Base-by-base conservation (phyloP, 2,329 filamentous ascomycete genomes). In the Aotearoamyces nothofagi region DNA sequence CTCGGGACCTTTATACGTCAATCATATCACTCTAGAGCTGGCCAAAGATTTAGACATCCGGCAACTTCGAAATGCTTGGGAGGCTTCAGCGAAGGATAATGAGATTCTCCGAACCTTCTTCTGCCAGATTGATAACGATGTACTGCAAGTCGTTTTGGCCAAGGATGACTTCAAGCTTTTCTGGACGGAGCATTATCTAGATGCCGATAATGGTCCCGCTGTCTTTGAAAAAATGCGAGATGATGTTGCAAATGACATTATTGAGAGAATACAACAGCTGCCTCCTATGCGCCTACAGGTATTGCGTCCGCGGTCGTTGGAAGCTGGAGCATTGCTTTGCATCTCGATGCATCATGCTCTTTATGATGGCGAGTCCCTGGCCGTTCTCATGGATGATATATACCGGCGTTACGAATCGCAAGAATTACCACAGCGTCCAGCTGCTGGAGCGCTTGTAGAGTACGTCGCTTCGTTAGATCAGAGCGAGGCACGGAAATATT, bases 281-380 rank as follows among this genome's bases (percentile, higher is more conserved):
- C 44, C 45, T 9, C 50, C 50, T 8, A 29, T 53, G 3, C 41
- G 45, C 17, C 42, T 54, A 27, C 38, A 34, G 9, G 9, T 49
- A 8, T 33, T 38, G 15, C 36, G 15, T 9, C 36, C 38, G 10
- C 29, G 33, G 1, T 17, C n/a, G 9, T 37, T 29, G 0, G 31
- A 39, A 11, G 27, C 27, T 4, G 35, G 41, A 2, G 22, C 40
- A 4, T 34, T 39, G 17, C 33, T 53, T 4, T 40, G 46, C 17
- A 42, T 55, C 9, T 44, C 48, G 4, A 47, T 54, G n/a, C 50
- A 54, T 28, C 52, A 55, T 26, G 39, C 49, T 9, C 42, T 55
- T 3, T 55, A 55, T 28, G 52, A 55, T 32, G 47, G 40, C 5
- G 43, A 47, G 17, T 50, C 50, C 2, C 41, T 55, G 10, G 33